Evolutionary conservation across 495 filamentous ascomycete species (phyloP).

Genomic region (Darksidea phi): DNA sequence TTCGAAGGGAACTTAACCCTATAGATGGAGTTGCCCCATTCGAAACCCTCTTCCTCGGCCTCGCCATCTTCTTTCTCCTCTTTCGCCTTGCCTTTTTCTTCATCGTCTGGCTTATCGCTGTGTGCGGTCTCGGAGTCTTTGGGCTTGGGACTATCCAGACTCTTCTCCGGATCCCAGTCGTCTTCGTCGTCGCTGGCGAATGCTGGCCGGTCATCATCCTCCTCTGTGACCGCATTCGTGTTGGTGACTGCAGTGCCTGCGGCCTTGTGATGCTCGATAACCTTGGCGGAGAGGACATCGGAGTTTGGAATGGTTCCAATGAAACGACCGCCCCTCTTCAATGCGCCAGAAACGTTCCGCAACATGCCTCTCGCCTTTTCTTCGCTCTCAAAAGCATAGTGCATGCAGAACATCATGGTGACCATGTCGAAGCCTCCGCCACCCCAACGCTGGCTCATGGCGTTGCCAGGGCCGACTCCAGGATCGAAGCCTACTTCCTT

Average conservation of each 20-base stretch:
- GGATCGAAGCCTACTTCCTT: slow-evolving; percentile 80
- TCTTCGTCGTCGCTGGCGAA: slow-evolving; percentile 50
- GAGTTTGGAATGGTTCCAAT: slow-evolving; percentile 92
- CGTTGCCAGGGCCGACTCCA: slow-evolving; percentile 59
- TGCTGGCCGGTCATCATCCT: not conserved
- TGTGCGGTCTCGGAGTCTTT: slow-evolving; percentile 19
- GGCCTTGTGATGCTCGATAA: slow-evolving; percentile 47
- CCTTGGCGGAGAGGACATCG: slow-evolving; percentile 71
- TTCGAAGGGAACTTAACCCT: slow-evolving; percentile 78
- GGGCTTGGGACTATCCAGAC: slow-evolving; percentile 26
- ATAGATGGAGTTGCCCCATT: slow-evolving; percentile 94
- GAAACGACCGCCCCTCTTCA: slow-evolving; percentile 93
- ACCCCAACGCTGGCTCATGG: slow-evolving; percentile 56
- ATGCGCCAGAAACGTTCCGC: slow-evolving; percentile 78
- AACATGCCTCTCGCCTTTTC: slow-evolving; percentile 87
- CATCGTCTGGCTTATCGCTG: slow-evolving; percentile 8
- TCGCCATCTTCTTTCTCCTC: slow-evolving; percentile 50
- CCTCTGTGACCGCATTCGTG: slow-evolving; percentile 12
- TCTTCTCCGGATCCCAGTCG: slow-evolving; percentile 45
- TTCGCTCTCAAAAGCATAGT: slow-evolving; percentile 93
- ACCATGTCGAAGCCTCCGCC: slow-evolving; percentile 92
- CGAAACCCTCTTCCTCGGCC: slow-evolving; percentile 56
- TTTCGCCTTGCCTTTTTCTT: slow-evolving; percentile 53
- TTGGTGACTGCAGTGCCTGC: not conserved
- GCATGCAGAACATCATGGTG: slow-evolving; percentile 98